Evolutionary conservation across 2,329 filamentous ascomycete species (phyloP), one percentile per base, ranked within the genome.

Genomic region (Exophiala alcalophila): DNA sequence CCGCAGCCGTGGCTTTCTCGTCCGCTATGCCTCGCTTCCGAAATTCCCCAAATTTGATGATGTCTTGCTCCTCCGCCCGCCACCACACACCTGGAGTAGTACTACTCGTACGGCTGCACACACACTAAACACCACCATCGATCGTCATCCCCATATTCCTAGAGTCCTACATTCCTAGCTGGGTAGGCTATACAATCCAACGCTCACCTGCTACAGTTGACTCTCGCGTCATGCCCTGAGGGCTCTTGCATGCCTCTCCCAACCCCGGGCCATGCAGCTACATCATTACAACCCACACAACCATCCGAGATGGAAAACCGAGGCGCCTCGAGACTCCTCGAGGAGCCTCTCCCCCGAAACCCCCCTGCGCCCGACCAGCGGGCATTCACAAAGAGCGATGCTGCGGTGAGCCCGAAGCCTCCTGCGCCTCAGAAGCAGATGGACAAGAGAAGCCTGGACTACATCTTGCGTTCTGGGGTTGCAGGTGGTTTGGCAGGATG

Each of bases 401-500:
- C 75, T 49, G 67, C 73, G 56, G 62, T 73, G 57, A 65, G 71
- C 43, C 64, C 69, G 19, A 65, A 68, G 53, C 52, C 44, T 44
- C 37, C 43, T 40, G 52, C 40, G 20, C 47, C 47, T 24, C 42
- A 26, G 61, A 70, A 71, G 52, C 74, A 74, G 57, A 64, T 77
- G 19, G 72, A 84, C 52, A 87, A 82, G 66, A 80, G 83, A 61
- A 92, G 83, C 61, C 70, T 84, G 53, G 86, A 94, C 57, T 97
- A 97, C 66, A 71, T 92, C 29, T 74, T 88, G 66, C 80, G 86
- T 57, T 92, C 85, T 49, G 87, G 86, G 23, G 68, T 94, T 21
- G 91, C 92, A 2, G 92, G 92, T 33, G 92, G 92, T 11, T 55
- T 96, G 46, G 92, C 92, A 39, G 92, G 91, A 54, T 95, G 89